These are phyloP conservation scores for Phytopythium delawarense DNA, from an alignment of 352 stramenopile genomes.

Conservation along the genomic window DNA sequence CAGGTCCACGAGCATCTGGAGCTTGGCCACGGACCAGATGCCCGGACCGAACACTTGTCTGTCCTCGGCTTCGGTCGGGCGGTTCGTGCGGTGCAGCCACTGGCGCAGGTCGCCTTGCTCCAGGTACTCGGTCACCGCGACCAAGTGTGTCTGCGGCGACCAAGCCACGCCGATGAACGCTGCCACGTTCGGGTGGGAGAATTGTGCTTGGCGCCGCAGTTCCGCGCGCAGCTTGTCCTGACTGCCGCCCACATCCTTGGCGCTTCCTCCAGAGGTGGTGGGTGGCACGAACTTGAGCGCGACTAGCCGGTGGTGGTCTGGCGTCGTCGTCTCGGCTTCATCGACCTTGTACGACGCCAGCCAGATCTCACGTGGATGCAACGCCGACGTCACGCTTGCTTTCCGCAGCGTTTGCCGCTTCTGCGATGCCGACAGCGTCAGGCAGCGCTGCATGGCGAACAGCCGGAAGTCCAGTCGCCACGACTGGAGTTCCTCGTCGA, in stretches of 20 bases:
- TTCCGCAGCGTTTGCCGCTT: slow-evolving; percentile 37
- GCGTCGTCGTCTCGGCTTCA: slow-evolving; percentile 5
- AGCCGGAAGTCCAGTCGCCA: slow-evolving; percentile 64
- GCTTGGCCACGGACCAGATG: slow-evolving; percentile 46
- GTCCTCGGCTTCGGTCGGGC: slow-evolving; percentile 13
- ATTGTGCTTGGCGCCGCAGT: slow-evolving; percentile 47
- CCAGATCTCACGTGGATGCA: slow-evolving; percentile 55
- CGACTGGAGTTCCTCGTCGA: slow-evolving; percentile 61
- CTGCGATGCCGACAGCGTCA: slow-evolving; percentile 41
- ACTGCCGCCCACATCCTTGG: slow-evolving; percentile 2
- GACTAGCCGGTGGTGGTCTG: slow-evolving; percentile 33
- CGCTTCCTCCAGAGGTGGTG: slow-evolving; percentile 14
- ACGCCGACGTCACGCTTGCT: slow-evolving; percentile 20
- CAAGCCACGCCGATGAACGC: slow-evolving; percentile 68
- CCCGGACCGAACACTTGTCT: slow-evolving; percentile 13
- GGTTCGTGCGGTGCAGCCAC: slow-evolving; percentile 52
- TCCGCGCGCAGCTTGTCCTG: slow-evolving; percentile 64
- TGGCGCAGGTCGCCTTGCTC: slow-evolving; percentile 57
- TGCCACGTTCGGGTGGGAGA: slow-evolving; percentile 64
- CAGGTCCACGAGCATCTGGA: slow-evolving; percentile 62
- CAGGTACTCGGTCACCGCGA: slow-evolving; percentile 75
- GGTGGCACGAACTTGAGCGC: slow-evolving; percentile 54
- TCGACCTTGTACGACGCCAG: slow-evolving; percentile 37
- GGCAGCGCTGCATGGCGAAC: slow-evolving; percentile 52
- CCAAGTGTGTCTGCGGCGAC: slow-evolving; percentile 61